phyloP scores from a whole-genome alignment of 2,329 filamentous ascomycete species.

The Triangularia verruculosa region DNA sequence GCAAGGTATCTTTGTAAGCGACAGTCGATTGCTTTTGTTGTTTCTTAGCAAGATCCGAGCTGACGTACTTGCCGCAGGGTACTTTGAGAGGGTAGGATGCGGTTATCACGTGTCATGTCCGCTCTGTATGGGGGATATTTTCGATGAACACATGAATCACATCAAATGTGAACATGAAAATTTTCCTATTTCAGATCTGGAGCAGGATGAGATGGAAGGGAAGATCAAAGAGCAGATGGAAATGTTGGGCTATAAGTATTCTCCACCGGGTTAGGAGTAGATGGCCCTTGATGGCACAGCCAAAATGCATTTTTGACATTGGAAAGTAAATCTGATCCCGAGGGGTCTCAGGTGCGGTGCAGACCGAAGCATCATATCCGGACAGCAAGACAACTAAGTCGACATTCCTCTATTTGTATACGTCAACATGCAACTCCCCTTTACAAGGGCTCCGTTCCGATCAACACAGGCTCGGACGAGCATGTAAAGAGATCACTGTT shows the following conservation, averaged over 20 bases:
- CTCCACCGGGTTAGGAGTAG: not conserved
- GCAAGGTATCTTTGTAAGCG: not conserved
- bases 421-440: too few species aligned
- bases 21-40: too few species aligned
- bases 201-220: not conserved
- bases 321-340: too few species aligned
- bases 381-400: not conserved
- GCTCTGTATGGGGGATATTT: not conserved
- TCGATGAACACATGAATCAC: not conserved
- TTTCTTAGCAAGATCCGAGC: too few species aligned
- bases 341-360: too few species aligned
- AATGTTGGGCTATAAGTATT: not conserved
- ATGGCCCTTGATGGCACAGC: not conserved
- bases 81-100: not conserved
- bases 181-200: not conserved
- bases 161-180: not conserved
- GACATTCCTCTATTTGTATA: too few species aligned
- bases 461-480: constrained; percentile 33
- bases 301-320: too few species aligned
- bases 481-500: constrained; percentile 32
- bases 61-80: too few species aligned
- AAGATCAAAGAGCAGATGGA: not conserved
- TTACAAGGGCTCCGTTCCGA: constrained; percentile 28
- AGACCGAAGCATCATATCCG: too few species aligned
- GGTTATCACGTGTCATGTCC: not conserved